These are phyloP conservation scores for Crucihimalaya himalaica DNA, from an alignment of 345 rosid genomes.

Conservation along the genomic window DNA sequence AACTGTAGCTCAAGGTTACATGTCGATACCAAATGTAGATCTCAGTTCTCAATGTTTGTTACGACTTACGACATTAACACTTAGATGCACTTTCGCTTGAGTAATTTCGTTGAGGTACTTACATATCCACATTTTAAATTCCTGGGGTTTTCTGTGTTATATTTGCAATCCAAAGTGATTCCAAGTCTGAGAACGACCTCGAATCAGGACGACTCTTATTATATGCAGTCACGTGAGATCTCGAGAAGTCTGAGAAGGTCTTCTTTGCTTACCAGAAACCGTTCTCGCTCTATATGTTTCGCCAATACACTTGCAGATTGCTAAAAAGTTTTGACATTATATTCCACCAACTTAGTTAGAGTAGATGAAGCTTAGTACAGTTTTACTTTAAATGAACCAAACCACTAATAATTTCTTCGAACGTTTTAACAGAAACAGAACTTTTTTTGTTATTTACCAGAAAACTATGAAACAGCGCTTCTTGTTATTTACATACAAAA, in stretches of 20 bases:
- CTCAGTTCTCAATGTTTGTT: neutral
- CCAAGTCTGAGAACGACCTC: no score
- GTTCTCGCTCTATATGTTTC: neutral
- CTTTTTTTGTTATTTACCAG: constrained; percentile 9
- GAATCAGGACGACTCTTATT: no score
- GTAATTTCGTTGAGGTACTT: neutral
- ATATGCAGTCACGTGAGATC: no score
- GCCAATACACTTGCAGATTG: neutral
- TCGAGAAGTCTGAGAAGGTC: no score
- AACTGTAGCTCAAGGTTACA: neutral
- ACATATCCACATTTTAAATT: no score
- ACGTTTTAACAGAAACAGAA: constrained; percentile 14
- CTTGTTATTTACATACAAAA: constrained; percentile 17
- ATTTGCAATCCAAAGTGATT: no score
- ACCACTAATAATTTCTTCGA: neutral
- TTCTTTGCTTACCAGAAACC: no score
- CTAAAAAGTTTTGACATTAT: neutral
- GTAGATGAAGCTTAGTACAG: neutral
- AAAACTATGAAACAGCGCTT: constrained; percentile 4
- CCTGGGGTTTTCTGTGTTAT: no score
- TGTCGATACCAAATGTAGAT: neutral
- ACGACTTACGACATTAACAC: neutral
- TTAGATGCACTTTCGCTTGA: neutral
- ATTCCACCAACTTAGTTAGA: neutral
- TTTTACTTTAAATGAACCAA: neutral